Evolutionary conservation across 1,284 basidiomycete genomes (phyloP), one percentile per base, ranked within the genome.

Genomic region (Ustilago loliicola): DNA sequence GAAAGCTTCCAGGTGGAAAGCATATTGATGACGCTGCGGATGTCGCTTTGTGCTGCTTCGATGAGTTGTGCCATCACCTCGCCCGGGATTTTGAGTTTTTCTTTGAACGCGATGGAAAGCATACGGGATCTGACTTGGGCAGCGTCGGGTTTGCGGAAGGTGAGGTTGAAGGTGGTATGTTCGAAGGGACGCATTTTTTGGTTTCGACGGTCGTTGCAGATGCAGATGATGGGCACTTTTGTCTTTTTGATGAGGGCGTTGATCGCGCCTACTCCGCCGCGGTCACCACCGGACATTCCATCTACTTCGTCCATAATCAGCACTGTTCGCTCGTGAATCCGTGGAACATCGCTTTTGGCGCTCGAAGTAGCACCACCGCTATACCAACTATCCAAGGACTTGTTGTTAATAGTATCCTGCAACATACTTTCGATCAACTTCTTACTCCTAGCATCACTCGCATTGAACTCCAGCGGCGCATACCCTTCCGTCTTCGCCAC

Each of bases 231-330:
- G 0, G 97, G 97, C 58, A 98, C 92, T 93, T 93, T 94, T 15
- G 94, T 93, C 89, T 98, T 98, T 88, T 93, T 95, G 83, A 99
- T 97, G 66, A 99, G 86, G 0, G 91, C 91, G 71, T 95, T 95
- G 81, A 99, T 88, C 9, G 96, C 96, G 32, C 94, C 96, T 1
- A 98, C 93, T 72, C 96, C 96, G 23, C 97, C 96, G 58, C 96
- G 90, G 87, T 99, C 97, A 29, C 96, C 96, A 2, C 94, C 94
- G 7, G 95, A 97, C 95, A 99, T 99, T 9, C 97, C 96, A 81
- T 99, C 96, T 0, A 99, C 96, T 87, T 99, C 97, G 85, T 99
- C 97, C 95, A 99, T 98, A 86, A 99, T 98, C 51, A 99, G 88
- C 77, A 95, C 94, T 0, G 93, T 91, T 81, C 90, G 91, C 77